phyloP scores from a whole-genome alignment of 2,329 filamentous ascomycete genomes.

The Myriosclerotinia curreyana region DNA sequence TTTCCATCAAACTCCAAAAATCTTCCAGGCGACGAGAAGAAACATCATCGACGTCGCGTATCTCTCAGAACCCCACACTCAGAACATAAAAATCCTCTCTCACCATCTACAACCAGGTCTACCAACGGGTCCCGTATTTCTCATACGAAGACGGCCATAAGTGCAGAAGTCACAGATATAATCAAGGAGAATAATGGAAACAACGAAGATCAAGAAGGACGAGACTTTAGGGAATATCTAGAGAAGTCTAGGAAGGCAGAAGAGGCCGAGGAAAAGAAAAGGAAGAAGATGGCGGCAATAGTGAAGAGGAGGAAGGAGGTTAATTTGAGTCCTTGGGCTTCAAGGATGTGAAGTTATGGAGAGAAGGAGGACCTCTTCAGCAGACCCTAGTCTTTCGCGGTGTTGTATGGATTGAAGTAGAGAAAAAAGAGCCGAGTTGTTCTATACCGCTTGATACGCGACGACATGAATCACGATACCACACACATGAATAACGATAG shows the following conservation, averaged over 20 bases:
- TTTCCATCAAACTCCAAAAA: conserved; percentile 1
- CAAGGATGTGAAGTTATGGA: conserved; percentile 16
- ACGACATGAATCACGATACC: background rate
- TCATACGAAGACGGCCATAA: background rate
- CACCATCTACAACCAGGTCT: conserved; percentile 15
- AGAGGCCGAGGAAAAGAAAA: conserved; percentile 23
- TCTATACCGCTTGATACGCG: background rate
- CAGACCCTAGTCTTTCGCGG: background rate
- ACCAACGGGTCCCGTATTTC: conserved; percentile 4
- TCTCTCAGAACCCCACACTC: background rate
- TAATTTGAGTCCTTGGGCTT: conserved; percentile 38
- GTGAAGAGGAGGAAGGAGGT: conserved; percentile 45
- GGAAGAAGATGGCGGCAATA: conserved; percentile 39
- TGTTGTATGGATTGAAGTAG: background rate
- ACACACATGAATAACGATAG: background rate
- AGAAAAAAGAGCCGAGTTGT: background rate
- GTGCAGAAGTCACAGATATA: background rate
- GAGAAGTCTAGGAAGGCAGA: conserved; percentile 19
- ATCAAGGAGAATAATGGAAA: background rate
- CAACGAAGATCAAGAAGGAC: conserved; percentile 5
- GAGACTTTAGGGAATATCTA: conserved; percentile 17
- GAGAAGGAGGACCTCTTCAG: background rate
- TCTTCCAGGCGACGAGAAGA: background rate
- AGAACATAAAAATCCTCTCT: conserved; percentile 17
- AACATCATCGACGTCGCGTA: background rate